Evolutionary conservation across 495 filamentous ascomycete genomes (phyloP), one percentile per base, ranked within the genome.

Genomic region (Aspergillus asperescens): DNA sequence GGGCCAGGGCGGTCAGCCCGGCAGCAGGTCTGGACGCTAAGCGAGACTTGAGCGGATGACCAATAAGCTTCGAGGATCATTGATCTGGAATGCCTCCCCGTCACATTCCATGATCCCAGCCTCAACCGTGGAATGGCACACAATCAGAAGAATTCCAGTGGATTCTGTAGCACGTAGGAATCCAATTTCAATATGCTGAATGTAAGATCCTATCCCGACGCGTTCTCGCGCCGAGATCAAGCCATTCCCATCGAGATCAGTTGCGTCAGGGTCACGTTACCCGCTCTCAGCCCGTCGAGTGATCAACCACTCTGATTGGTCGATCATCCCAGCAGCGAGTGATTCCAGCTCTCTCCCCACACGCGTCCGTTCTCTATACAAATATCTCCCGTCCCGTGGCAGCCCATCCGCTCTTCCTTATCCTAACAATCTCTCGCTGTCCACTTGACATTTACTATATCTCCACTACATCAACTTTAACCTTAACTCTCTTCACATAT

Each of bases 61-160:
- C 74, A 77, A 77, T 76, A 49, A 63, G 48, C 51, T 20, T 15
- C 0, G 59, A 70, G 70, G 74, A 74, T 77, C 71, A 75, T 47
- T 41, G 39, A 61, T 71, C 48, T 64, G 47, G 60, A 66, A 72
- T 70, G 49, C 59, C 59, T 45, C 49, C 56, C 57, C 48, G 44
- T 43, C 47, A 57, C 54, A 31, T 61, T 51, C 62, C n/a, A n/a
- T 74, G 69, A 74, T 74, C 70, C 63, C 66, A 67, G 59, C 59
- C 54, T 50, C 70, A 53, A 54, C 44, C 32, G 16, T 48, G 52
- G 49, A 48, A 58, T 60, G 48, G 32, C 31, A 16, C 22, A 34
- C 20, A 47, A 65, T 63, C 50, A 46, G 55, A 39, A 22, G 10
- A 37, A 60, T 62, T 46, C 37, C 34, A 27, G 35, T 22, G 45